Evolutionary conservation across 2,329 filamentous ascomycete species (phyloP), one percentile per base, ranked within the genome.

Genomic region (Pestalotiopsis sp.): DNA sequence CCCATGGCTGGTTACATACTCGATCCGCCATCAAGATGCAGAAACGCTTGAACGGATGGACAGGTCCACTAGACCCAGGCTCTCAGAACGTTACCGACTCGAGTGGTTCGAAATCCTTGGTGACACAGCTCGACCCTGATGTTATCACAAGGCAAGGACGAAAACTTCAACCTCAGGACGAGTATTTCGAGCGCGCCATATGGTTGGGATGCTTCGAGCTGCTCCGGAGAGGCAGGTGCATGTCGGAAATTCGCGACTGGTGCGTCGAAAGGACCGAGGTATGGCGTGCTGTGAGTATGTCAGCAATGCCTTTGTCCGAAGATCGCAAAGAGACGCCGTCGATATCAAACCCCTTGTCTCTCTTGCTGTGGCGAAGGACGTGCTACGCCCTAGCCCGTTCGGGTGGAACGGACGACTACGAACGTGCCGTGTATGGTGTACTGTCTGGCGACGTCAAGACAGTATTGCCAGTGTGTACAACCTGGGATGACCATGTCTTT

Each of bases 151-250:
- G 96, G 69, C 94, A 98, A 78, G 86, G 86, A 62, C 88, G 92
- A 66, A 89, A 86, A 63, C 83, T 98, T 55, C 92, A 97, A 76
- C 88, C 90, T 26, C 89, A 94, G 73, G 96, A 99, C 76, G 90
- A 94, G 71, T 94, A 91, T 74, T 96, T 95, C 70, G 96, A 99
- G 81, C 89, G 91, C 65, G 92, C 94, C 2, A 92, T 97, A 60
- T 98, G 96, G 94, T 86, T 94, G 69, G 92, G 93, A n/a, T 96
- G 93, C 80, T 98, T 94, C 83, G 94, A 97, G 78, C 92, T 97
- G 84, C 84, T 99, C 65, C 90, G 95, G 62, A 89, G 94, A 59
- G 96, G 96, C n/a, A 90, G 89, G 71, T 89, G 85, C 69, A 88
- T 92, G 81, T 81, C 86, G 9, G 88, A 92, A 48, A 92, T 98